Evolutionary conservation across 2,329 filamentous ascomycete species (phyloP).

Genomic region (Ascochyta viciae-villosae): DNA sequence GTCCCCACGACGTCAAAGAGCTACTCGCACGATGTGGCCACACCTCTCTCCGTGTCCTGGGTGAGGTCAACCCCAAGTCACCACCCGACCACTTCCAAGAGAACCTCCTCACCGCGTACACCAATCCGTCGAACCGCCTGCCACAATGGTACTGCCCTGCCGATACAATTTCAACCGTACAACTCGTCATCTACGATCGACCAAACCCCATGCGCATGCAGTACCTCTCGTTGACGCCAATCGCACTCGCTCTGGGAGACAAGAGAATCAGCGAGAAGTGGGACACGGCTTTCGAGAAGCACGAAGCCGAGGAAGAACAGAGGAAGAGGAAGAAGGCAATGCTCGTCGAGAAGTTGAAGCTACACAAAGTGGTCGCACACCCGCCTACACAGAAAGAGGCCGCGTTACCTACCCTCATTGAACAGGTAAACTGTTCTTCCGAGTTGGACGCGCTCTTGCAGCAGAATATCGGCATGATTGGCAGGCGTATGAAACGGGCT

Average conservation of each 20-base stretch:
- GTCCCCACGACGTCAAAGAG: constrained; percentile 77
- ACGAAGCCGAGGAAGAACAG: constrained; percentile 74
- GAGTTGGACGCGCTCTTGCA: constrained; percentile 87
- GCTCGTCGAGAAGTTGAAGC: constrained; percentile 83
- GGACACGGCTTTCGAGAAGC: constrained; percentile 56
- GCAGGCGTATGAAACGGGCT: constrained; percentile 79
- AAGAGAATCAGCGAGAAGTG: constrained; percentile 60
- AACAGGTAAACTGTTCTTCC: constrained; percentile 95
- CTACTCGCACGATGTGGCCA: constrained; percentile 87
- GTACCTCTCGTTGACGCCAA: constrained; percentile 90
- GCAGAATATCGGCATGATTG: constrained; percentile 86
- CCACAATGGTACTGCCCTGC: constrained; percentile 75
- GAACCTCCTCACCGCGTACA: constrained; percentile 70
- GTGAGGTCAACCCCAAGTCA: constrained; percentile 73
- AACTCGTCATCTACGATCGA: constrained; percentile 87
- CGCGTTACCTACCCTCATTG: constrained; percentile 80
- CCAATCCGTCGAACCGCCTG: constrained; percentile 58
- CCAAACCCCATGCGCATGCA: constrained; percentile 91
- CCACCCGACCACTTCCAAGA: constrained; percentile 64
- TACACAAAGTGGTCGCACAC: constrained; percentile 84
- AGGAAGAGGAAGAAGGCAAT: constrained; percentile 68
- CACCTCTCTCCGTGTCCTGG: constrained; percentile 82
- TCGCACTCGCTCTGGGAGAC: constrained; percentile 78
- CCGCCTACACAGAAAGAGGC: constrained; percentile 81
- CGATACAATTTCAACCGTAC: constrained; percentile 74